These are phyloP conservation scores for Picea glauca DNA, from an alignment of 75 land plant species.

Conservation along the genomic window DNA sequence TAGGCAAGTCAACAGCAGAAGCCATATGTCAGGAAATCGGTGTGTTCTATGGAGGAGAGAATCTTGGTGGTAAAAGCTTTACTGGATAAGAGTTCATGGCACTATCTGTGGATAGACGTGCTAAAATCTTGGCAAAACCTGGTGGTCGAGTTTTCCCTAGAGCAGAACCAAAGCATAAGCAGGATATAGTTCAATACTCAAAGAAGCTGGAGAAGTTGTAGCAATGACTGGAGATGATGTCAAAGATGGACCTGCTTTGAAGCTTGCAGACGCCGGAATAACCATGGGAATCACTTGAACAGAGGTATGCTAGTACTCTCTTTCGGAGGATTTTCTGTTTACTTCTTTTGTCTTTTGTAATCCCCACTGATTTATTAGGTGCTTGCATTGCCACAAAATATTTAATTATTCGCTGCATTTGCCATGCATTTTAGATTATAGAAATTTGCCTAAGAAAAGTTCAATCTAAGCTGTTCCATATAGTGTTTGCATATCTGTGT, in stretches of 20 bases:
- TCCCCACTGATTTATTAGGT: no score
- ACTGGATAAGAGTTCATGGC: conserved; percentile 79
- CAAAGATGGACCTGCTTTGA: conserved; percentile 94
- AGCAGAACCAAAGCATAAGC: conserved; percentile 91
- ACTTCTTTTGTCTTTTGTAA: background rate
- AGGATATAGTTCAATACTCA: conserved; percentile 84
- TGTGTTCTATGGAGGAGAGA: conserved; percentile 50
- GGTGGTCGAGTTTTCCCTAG: conserved; percentile 85
- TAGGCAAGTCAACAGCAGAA: conserved; percentile 87
- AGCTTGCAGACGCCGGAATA: conserved; percentile 88
- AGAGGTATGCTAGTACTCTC: conserved; percentile 41
- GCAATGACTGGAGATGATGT: conserved; percentile 99
- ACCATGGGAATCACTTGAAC: conserved; percentile 95
- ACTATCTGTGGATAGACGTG: conserved; percentile 38
- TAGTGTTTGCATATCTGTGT: no score
- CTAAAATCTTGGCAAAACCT: conserved; percentile 39
- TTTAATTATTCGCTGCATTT: no score
- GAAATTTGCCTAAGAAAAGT: no score
- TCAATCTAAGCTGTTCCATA: no score
- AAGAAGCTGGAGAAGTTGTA: conserved; percentile 81
- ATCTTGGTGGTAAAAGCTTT: conserved; percentile 54
- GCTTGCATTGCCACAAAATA: no score
- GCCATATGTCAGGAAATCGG: conserved; percentile 84
- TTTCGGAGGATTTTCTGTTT: background rate
- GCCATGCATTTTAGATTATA: no score